phyloP scores from a whole-genome alignment of 1,284 basidiomycete species.

The Boletus mariae region DNA sequence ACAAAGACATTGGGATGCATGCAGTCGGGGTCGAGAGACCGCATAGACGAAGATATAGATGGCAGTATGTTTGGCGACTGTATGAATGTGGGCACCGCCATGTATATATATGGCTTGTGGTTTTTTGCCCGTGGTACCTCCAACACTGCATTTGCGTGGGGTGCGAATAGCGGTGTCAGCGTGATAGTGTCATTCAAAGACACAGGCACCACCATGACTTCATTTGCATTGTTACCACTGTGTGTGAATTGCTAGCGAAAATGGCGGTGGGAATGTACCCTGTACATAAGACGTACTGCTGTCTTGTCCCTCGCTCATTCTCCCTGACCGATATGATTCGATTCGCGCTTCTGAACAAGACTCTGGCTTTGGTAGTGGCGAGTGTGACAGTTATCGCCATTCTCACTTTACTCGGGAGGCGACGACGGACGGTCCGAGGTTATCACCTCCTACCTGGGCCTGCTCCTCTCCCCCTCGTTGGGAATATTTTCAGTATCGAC shows the following conservation, averaged over 20 bases:
- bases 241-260: neutral
- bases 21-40: neutral
- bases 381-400: neutral
- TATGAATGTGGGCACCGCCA: too few species aligned
- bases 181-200: neutral
- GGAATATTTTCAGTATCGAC: slow-evolving; percentile 23
- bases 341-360: neutral
- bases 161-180: neutral
- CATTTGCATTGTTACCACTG: too few species aligned
- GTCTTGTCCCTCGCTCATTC: neutral
- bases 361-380: slow-evolving; percentile 1
- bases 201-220: neutral
- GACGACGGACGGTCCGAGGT: neutral
- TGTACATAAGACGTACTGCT: neutral
- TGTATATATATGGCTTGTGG: too few species aligned
- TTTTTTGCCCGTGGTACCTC: too few species aligned
- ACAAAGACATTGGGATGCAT: neutral
- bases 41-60: too few species aligned
- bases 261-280: neutral
- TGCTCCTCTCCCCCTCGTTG: slow-evolving; percentile 19
- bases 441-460: slow-evolving; percentile 24
- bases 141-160: neutral
- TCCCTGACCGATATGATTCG: neutral
- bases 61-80: too few species aligned
- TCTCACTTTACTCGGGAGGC: slow-evolving; percentile 8